These are phyloP conservation scores for Eruca vesicaria DNA, from an alignment of 441 rosid genomes.

Conservation along the genomic window DNA sequence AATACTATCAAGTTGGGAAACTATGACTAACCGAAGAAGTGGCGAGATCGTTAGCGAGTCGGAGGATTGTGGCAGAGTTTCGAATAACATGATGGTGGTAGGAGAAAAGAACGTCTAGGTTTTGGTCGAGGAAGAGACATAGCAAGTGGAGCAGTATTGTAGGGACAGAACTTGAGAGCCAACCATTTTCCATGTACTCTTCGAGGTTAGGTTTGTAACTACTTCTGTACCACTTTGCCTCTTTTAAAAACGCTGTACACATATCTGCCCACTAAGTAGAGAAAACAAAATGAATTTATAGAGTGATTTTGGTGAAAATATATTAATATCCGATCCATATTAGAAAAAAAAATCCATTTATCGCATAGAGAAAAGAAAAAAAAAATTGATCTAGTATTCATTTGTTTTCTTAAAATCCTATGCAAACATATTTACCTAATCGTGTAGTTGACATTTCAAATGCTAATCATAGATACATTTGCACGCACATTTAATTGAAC, in stretches of 20 bases:
- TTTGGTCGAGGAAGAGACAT: not conserved
- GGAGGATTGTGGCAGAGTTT: constrained; percentile 30
- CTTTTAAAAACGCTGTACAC: constrained; percentile 34
- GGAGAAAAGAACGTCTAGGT: not conserved
- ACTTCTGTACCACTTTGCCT: constrained; percentile 36
- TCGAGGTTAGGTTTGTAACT: constrained; percentile 29
- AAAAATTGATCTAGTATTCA: not conserved
- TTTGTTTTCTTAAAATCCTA: not conserved
- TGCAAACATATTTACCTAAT: not conserved
- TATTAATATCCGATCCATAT: not conserved
- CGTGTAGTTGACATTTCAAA: not conserved
- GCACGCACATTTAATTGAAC: not conserved
- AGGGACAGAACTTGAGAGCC: constrained; percentile 35
- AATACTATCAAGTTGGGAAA: not conserved
- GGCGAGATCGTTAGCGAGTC: constrained; percentile 42
- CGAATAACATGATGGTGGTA: constrained; percentile 16
- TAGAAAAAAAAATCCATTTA: not conserved
- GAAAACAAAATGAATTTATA: not conserved
- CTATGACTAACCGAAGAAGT: constrained; percentile 37
- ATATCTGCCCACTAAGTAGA: constrained; percentile 33
- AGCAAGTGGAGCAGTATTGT: constrained; percentile 25
- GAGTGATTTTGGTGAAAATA: not conserved
- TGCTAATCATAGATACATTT: not conserved
- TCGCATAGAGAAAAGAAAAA: not conserved
- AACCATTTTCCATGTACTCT: constrained; percentile 41